These are phyloP conservation scores for Trichoderma oligosporum DNA, from an alignment of 2,329 filamentous ascomycete species.

Conservation along the genomic window DNA sequence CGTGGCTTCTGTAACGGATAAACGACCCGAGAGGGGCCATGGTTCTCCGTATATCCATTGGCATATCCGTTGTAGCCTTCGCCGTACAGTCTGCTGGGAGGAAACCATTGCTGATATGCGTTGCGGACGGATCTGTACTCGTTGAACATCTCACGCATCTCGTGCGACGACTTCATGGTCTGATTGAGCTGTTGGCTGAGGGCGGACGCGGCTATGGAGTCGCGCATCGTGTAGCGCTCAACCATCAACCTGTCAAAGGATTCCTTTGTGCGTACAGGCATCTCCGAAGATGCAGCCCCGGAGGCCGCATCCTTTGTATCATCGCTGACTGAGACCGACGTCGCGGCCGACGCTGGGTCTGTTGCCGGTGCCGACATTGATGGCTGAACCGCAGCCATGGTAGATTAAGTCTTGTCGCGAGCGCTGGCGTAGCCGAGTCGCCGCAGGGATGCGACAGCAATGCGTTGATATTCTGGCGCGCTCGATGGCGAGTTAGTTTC, in stretches of 20 bases:
- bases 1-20: slow-evolving; percentile 76
- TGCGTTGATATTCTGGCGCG: slow-evolving; percentile 1
- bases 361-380: slow-evolving; percentile 36
- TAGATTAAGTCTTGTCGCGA: slow-evolving; percentile 23
- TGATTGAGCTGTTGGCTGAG: slow-evolving; percentile 50
- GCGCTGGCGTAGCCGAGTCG: slow-evolving; percentile 35
- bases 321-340: slow-evolving; percentile 28
- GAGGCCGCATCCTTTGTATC: slow-evolving; percentile 29
- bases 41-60: slow-evolving; percentile 75
- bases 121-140: slow-evolving; percentile 63
- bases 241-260: slow-evolving; percentile 52
- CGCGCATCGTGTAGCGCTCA: slow-evolving; percentile 52
- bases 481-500: neutral
- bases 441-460: slow-evolving; percentile 36
- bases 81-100: slow-evolving; percentile 58
- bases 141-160: slow-evolving; percentile 63
- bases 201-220: slow-evolving; percentile 52
- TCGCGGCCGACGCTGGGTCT: slow-evolving; percentile 33
- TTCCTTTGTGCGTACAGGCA: slow-evolving; percentile 52
- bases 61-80: slow-evolving; percentile 84
- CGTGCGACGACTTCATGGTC: slow-evolving; percentile 54
- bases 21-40: slow-evolving; percentile 60
- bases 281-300: slow-evolving; percentile 25
- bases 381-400: slow-evolving; percentile 43
- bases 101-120: slow-evolving; percentile 54